Percentiles rank a stretch among this genome's conserved stretches.
These are phyloP conservation scores for Backusella circina DNA, from an alignment of 192 early-diverging fungal species.

Conservation along the genomic window DNA sequence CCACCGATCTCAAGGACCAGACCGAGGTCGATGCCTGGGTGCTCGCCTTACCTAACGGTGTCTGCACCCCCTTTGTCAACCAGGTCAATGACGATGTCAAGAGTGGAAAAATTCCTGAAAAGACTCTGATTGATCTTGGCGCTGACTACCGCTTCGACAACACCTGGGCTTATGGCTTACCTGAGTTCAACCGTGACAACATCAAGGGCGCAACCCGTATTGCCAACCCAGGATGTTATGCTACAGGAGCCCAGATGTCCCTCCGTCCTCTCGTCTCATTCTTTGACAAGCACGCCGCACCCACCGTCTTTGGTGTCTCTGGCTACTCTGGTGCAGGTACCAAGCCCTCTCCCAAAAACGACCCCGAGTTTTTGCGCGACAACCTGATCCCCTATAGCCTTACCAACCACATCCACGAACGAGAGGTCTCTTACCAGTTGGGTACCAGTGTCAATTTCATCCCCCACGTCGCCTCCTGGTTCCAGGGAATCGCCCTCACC, in stretches of 20 bases:
- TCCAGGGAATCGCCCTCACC: constrained; percentile 93
- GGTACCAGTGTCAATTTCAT: constrained; percentile 69
- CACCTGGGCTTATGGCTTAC: constrained; percentile 87
- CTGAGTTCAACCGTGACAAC: constrained; percentile 74
- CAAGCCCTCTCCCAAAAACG: constrained; percentile 94
- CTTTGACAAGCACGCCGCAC: constrained; percentile 46
- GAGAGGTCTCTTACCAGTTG: constrained; percentile 83
- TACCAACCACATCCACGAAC: constrained; percentile 95
- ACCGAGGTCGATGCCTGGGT: constrained; percentile 92
- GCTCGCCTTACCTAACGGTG: constrained; percentile 92
- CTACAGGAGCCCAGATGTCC: constrained; percentile 92
- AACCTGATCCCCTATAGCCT: constrained; percentile 92
- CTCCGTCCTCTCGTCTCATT: constrained; percentile 80
- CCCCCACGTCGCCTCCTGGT: constrained; percentile 88
- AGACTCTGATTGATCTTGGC: constrained; percentile 83
- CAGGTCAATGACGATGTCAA: constrained; percentile 59
- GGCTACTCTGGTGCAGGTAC: constrained; percentile 99
- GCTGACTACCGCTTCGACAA: constrained; percentile 92
- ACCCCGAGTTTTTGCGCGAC: constrained; percentile 79
- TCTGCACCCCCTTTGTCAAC: constrained; percentile 91
- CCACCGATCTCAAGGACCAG: constrained; percentile 48
- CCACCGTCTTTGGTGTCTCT: constrained; percentile 91
- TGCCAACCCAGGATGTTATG: constrained; percentile 98
- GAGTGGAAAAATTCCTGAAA: constrained; percentile 44
- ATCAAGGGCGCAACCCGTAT: constrained; percentile 66